phyloP scores from a whole-genome alignment of 2,329 filamentous ascomycete species.

The Raffaelea deltoideospora region DNA sequence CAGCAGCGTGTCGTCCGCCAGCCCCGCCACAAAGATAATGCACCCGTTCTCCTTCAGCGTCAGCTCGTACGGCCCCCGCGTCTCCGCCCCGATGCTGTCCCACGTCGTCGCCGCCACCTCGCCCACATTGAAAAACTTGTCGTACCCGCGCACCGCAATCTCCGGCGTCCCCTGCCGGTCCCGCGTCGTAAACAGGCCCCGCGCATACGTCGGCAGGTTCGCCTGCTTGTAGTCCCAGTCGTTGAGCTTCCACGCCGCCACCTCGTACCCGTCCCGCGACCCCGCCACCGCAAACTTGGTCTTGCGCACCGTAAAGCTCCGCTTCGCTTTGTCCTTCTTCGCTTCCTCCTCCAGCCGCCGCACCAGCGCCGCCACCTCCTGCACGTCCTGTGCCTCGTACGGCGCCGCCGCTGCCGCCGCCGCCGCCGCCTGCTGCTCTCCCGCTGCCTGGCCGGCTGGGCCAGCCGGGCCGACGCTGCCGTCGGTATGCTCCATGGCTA shows the following conservation, averaged over 20 bases:
- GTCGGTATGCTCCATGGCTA: too few species aligned
- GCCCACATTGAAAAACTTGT: constrained; percentile 95
- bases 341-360: constrained; percentile 44
- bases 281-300: constrained; percentile 54
- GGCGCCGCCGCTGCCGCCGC: constrained; percentile 27
- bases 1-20: constrained; percentile 76
- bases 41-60: constrained; percentile 99
- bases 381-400: constrained; percentile 52
- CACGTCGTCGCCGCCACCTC: constrained; percentile 75
- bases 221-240: constrained; percentile 92
- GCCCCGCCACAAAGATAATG: constrained; percentile 89
- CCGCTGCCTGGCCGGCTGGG: too few species aligned
- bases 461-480: too few species aligned
- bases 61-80: constrained; percentile 79
- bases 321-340: constrained; percentile 38
- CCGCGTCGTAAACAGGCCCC: constrained; percentile 77
- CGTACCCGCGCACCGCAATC: constrained; percentile 81
- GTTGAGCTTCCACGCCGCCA: constrained; percentile 85
- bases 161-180: constrained; percentile 50
- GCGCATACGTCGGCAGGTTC: constrained; percentile 78
- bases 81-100: constrained; percentile 60
- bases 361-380: constrained; percentile 52
- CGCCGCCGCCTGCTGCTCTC: background rate
- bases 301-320: constrained; percentile 61
- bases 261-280: constrained; percentile 47